phyloP scores from a whole-genome alignment of 2,329 filamentous ascomycete species.

The Paraconiothyrium brasiliense region DNA sequence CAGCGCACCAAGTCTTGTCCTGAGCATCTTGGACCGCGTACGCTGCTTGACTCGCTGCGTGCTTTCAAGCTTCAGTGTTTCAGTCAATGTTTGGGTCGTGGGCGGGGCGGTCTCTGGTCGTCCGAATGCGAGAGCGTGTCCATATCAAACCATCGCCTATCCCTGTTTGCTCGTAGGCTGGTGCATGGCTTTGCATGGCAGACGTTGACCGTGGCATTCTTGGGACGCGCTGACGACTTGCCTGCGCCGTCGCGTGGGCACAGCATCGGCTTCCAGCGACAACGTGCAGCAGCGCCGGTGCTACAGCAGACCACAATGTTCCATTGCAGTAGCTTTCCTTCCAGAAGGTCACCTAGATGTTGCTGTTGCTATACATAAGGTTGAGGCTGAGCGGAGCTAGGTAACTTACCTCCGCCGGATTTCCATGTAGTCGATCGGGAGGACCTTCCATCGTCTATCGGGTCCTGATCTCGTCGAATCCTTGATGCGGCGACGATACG shows the following conservation, averaged over 20 bases:
- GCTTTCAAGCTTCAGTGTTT: neutral
- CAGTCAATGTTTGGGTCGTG: neutral
- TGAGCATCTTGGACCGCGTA: neutral
- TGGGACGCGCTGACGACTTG: neutral
- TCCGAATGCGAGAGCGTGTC: neutral
- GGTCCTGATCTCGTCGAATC: conserved; percentile 3
- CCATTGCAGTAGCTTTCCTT: conserved; percentile 16
- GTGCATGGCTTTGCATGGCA: neutral
- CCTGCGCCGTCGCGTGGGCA: neutral
- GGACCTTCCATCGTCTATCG: neutral
- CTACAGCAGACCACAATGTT: conserved; percentile 21
- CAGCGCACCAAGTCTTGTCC: neutral
- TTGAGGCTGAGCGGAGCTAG: conserved; percentile 8
- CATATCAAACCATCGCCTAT: conserved; percentile 4
- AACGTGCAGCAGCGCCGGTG: conserved; percentile 6
- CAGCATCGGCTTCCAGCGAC: conserved; percentile 10
- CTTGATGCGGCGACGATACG: conserved; percentile 3
- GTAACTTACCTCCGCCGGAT: too few relatives aligned
- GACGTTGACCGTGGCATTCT: neutral
- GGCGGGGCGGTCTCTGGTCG: conserved; percentile 2
- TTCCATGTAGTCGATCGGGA: neutral
- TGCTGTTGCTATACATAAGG: neutral
- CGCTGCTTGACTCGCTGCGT: conserved; percentile 7
- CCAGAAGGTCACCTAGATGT: neutral
- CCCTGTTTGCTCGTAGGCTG: neutral